phyloP scores from a whole-genome alignment of 2,329 filamentous ascomycete genomes.

The Boeremia lycopersici region DNA sequence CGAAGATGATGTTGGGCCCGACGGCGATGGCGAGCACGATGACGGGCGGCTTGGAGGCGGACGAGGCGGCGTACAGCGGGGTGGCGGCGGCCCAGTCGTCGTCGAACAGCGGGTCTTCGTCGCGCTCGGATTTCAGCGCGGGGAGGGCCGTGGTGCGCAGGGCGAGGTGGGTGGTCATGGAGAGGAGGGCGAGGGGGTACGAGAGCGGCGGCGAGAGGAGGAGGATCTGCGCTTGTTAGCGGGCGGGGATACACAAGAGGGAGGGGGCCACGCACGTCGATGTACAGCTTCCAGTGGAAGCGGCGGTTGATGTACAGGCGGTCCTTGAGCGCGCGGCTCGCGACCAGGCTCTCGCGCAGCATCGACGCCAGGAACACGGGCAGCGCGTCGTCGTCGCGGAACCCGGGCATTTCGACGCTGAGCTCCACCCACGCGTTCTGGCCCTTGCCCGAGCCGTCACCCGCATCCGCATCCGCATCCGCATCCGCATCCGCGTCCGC shows the following conservation, averaged over 20 bases:
- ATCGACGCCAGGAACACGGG: slow-evolving; percentile 88
- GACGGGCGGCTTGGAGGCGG: slow-evolving; percentile 70
- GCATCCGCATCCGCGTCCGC: slow-evolving; percentile 39
- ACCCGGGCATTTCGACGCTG: slow-evolving; percentile 87
- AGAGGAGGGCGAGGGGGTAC: slow-evolving; percentile 90
- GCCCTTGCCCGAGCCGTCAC: slow-evolving; percentile 45
- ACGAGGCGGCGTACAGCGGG: slow-evolving; percentile 70
- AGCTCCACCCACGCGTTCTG: slow-evolving; percentile 84
- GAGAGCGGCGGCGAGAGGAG: slow-evolving; percentile 91
- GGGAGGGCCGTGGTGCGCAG: slow-evolving; percentile 87
- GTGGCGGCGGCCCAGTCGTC: slow-evolving; percentile 92
- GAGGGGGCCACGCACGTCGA: slow-evolving; percentile 60
- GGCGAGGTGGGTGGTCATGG: slow-evolving; percentile 90
- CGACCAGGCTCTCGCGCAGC: slow-evolving; percentile 84
- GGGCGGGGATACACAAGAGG: slow-evolving; percentile 6
- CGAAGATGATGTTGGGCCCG: slow-evolving; percentile 88
- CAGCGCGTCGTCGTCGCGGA: slow-evolving; percentile 86
- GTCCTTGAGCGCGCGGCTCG: slow-evolving; percentile 68
- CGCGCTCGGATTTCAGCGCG: slow-evolving; percentile 81
- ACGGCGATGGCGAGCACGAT: slow-evolving; percentile 90
- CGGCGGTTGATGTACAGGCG: slow-evolving; percentile 84
- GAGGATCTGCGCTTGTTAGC: slow-evolving; percentile 65
- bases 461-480: slow-evolving; percentile 45
- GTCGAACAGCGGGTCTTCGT: slow-evolving; percentile 97
- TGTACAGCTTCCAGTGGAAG: slow-evolving; percentile 95